Conservation (phyloP, 1,139 yeast genomes). For the Lodderomyces jiufengensis region DNA sequence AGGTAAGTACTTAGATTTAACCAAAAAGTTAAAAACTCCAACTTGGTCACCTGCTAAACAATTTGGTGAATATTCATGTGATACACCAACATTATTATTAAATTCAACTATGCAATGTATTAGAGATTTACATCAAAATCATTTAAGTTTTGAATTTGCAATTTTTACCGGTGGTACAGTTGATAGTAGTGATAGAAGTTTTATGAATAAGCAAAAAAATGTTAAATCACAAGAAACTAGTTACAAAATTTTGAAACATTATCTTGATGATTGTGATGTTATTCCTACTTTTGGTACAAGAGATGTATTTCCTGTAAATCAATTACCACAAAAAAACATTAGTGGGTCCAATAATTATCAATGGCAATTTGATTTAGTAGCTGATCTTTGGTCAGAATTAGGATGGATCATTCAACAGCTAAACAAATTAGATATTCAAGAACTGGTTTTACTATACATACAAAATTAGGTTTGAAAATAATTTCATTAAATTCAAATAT, state of each 20-base stretch:
- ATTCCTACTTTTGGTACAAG: conserved; percentile 26
- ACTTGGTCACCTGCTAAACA: conserved; percentile 28
- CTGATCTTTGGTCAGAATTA: conserved; percentile 27
- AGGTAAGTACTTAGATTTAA: conserved; percentile 22
- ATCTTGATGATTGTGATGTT: conserved; percentile 21
- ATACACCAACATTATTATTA: conserved; percentile 25
- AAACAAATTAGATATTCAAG: conserved; percentile 29
- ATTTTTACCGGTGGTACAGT: conserved; percentile 30
- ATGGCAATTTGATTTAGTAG: conserved; percentile 28
- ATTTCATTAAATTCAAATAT: conserved; percentile 30
- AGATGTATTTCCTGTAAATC: conserved; percentile 27
- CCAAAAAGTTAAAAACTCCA: conserved; percentile 12
- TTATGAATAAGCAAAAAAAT: conserved; percentile 16
- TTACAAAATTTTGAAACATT: conserved; percentile 21
- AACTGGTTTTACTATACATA: conserved; percentile 24
- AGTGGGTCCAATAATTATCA: conserved; percentile 16
- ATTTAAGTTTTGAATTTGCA: conserved; percentile 27
- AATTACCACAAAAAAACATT: conserved; percentile 19
- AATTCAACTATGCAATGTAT: conserved; percentile 27
- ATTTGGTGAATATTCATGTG: conserved; percentile 31
- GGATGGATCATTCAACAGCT: conserved; percentile 33
- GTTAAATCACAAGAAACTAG: conserved; percentile 16
- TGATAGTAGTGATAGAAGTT: conserved; percentile 22
- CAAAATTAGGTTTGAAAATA: conserved; percentile 26
- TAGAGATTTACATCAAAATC: conserved; percentile 21